Conservation (phyloP, 768 basidiomycete species). For the Russula dissimulans region DNA sequence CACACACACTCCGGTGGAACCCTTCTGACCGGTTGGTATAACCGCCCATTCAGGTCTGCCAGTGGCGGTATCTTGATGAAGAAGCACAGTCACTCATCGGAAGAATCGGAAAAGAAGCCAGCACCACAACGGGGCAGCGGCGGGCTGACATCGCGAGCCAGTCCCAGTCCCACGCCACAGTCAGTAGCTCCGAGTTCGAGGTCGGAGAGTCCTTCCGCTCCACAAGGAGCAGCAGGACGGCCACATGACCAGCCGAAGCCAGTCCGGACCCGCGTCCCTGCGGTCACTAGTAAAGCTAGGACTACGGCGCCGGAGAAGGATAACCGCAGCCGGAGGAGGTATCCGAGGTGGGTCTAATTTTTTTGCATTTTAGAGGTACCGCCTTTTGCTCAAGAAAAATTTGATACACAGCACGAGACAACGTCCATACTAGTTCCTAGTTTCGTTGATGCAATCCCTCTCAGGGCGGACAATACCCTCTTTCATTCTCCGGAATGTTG, state of each 20-base stretch:
- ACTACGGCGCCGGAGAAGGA: constrained; percentile 8
- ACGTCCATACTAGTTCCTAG: background rate
- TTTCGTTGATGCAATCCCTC: too few relatives aligned
- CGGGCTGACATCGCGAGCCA: background rate
- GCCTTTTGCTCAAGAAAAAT: background rate
- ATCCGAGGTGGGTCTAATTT: background rate
- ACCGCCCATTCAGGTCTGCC: background rate
- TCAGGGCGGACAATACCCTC: background rate
- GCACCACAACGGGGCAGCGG: background rate
- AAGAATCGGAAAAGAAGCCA: background rate
- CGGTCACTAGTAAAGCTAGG: constrained; percentile 10
- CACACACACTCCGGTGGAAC: background rate
- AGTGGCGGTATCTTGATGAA: background rate
- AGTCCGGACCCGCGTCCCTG: background rate
- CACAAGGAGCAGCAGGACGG: background rate
- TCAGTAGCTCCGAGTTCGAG: background rate
- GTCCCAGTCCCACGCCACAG: background rate
- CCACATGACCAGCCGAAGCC: background rate
- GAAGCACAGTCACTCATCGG: background rate
- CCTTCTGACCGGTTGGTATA: background rate
- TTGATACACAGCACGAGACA: constrained; percentile 1
- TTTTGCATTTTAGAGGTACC: background rate
- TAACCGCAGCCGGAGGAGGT: background rate
- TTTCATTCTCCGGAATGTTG: background rate
- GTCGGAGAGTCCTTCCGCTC: background rate